Base-by-base conservation (phyloP, 139 green algal genomes). In the Parachlorella kessleri region DNA sequence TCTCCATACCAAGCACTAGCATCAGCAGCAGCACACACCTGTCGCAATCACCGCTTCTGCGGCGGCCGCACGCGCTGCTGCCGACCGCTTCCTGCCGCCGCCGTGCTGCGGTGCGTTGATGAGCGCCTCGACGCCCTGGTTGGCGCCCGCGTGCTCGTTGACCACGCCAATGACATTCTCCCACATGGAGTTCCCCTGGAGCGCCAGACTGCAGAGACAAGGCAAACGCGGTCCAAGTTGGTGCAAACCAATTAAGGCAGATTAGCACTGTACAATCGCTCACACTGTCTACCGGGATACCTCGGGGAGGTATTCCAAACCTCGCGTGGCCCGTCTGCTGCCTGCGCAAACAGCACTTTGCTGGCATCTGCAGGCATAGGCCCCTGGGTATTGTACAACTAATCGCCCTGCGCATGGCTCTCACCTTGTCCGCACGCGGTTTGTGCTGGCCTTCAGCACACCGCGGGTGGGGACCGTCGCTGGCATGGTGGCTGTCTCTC, bases 131-230 rank as follows among this genome's bases (percentile, higher is more conserved):
- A 96, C 91, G 6, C 76, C 87, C 8, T 85, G 73, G 72, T 97
- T 97, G 36, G 84, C 86, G 38, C 92, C 92, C 30, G 70, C 69
- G 33, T 84, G 55, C 37, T 81, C 67, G 75, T 93, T 80, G 41
- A 88, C 79, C 54, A 94, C 38, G 0, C 93, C 93, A 68, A 97
- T 96, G 1, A 91, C 88, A 72, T 95, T 93, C 55, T 84, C 90
- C 93, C 93, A 97, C 85, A 97, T 96, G 42, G 87, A 84, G 75
- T 91, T 93, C 26, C 81, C 87, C 55, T 96, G 87, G 33, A 96
- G 78, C n/a, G 91, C 88, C 6, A 78, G 85, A 70, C 91, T 94
- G 85, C 77, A 78, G 63, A n/a, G 1, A 68, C 18, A 68, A n/a
- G 2, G 69, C 55, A 24, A 18, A 37, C 30, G 36, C 40, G n/a